These are phyloP conservation scores for Arthrocladium fulminans DNA, from an alignment of 2,329 filamentous ascomycete species.

Conservation along the genomic window DNA sequence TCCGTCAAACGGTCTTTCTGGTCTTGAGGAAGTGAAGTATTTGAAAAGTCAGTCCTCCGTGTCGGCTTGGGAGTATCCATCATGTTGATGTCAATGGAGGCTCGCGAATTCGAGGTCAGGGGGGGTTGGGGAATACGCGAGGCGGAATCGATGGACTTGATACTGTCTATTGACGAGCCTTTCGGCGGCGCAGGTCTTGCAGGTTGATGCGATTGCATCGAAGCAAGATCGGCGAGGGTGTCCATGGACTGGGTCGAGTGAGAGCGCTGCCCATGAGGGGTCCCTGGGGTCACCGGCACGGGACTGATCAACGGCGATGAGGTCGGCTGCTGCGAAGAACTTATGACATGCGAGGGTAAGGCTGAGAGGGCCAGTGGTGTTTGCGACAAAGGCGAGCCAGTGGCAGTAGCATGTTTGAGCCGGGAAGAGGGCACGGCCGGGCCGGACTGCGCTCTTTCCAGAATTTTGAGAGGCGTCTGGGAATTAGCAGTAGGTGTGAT, in stretches of 20 bases:
- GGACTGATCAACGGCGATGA: constrained; percentile 32
- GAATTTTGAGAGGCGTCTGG: constrained; percentile 29
- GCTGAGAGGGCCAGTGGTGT: constrained; percentile 23
- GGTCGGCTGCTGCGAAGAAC: constrained; percentile 29
- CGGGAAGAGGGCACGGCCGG: constrained; percentile 24
- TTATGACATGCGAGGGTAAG: constrained; percentile 30
- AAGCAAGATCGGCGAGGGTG: constrained; percentile 39
- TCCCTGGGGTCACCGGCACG: constrained; percentile 30
- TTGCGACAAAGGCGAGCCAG: constrained; percentile 34
- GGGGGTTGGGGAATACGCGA: constrained; percentile 12
- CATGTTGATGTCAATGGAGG: constrained; percentile 39
- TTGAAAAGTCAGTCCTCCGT: constrained; percentile 33
- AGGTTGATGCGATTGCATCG: constrained; percentile 39
- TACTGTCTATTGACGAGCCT: constrained; percentile 3
- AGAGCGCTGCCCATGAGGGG: constrained; percentile 30
- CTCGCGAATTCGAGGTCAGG: constrained; percentile 26
- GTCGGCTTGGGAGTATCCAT: constrained; percentile 34
- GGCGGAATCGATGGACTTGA: constrained; percentile 7
- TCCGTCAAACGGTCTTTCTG: constrained; percentile 34
- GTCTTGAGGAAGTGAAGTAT: constrained; percentile 34
- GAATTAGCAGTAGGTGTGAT: constrained; percentile 25
- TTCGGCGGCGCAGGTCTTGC: constrained; percentile 32
- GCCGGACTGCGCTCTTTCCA: constrained; percentile 30
- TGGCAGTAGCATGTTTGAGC: constrained; percentile 22
- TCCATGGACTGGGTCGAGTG: constrained; percentile 41